Evolutionary conservation across 2,329 filamentous ascomycete genomes (phyloP).

Genomic region (Aspergillus sp.): DNA sequence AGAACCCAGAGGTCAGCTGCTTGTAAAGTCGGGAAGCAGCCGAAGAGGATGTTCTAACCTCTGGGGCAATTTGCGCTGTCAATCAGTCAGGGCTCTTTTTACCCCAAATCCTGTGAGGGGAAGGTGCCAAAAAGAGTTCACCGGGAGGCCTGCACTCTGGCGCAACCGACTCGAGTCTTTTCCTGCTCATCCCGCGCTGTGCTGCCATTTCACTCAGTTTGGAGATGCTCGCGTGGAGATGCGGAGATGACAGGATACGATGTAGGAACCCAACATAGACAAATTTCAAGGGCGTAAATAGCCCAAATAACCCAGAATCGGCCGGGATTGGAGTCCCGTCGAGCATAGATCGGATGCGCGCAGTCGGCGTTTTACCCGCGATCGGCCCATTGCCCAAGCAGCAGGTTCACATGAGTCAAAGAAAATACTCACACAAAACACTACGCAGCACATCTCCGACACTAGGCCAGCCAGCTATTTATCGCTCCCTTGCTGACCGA

Average conservation of each 20-base stretch:
- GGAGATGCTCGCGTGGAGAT: constrained; percentile 6
- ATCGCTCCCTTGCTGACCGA: constrained; percentile 11
- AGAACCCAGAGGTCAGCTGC: not conserved
- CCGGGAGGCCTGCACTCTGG: constrained; percentile 13
- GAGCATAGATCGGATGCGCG: not conserved
- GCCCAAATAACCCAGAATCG: not conserved
- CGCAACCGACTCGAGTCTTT: not conserved
- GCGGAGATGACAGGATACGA: constrained; percentile 7
- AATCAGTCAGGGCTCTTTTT: constrained; percentile 1
- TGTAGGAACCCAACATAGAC: not conserved
- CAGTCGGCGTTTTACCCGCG: not conserved
- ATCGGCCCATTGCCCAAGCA: constrained; percentile 7
- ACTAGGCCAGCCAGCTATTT: constrained; percentile 11
- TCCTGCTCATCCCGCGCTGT: not conserved
- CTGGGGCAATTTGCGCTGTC: not conserved
- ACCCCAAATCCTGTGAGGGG: constrained; percentile 35
- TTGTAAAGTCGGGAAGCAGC: not conserved
- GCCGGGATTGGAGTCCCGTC: not conserved
- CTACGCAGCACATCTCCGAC: constrained; percentile 19
- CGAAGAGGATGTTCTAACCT: no score
- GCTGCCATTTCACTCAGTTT: not conserved
- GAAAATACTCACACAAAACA: constrained; percentile 17
- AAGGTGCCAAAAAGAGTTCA: constrained; percentile 22
- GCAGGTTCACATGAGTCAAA: constrained; percentile 22
- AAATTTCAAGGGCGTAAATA: not conserved